Evolutionary conservation across 495 filamentous ascomycete species (phyloP), one percentile per base, ranked within the genome.

Genomic region (Penicillium canariense): DNA sequence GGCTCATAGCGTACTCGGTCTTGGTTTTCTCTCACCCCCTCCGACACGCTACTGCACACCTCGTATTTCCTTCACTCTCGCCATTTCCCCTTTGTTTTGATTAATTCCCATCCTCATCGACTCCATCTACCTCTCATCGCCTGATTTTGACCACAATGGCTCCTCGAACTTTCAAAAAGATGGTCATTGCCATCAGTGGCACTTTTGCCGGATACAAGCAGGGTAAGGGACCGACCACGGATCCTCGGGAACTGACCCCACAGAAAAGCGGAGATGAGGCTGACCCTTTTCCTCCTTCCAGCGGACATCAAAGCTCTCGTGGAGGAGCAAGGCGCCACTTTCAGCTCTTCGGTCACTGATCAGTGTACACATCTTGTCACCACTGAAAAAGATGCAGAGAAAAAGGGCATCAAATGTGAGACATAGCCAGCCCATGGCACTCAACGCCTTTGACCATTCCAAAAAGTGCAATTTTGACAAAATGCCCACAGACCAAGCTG

Each of bases 311-410:
- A 63, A 43, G 20, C 27, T 2, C 38, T 73, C 15, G 74, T 87
- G 25, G 68, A 71, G 18, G 45, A 50, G 0, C 71, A 81, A 22
- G 84, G 84, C 2, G 87, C 75, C 0, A 64, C 59, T 5, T 74
- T 82, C 28, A 68, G 60, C 15, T 71, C 69, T 31, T 55, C 69
- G 0, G 73, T 88, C 17, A 75, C 72, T 7, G 57, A 68, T 9
- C 59, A 70, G 5, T 81, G 78, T 5, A 90, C 85, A 0, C 85
- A 89, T 57, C 65, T 90, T 0, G 55, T 90, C 18, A 77, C 81
- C 0, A 82, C 76, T 1, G 64, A 76, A 14, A 68, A 64, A 28
- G 83, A 86, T 35, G 75, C 77, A 23, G 74, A 77, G 20, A 85
- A 83, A 36, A 63, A 70, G 0, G 61, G 62, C 9, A 36, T 56